phyloP scores from a whole-genome alignment of 768 basidiomycete species.

The Mycena vitilis region DNA sequence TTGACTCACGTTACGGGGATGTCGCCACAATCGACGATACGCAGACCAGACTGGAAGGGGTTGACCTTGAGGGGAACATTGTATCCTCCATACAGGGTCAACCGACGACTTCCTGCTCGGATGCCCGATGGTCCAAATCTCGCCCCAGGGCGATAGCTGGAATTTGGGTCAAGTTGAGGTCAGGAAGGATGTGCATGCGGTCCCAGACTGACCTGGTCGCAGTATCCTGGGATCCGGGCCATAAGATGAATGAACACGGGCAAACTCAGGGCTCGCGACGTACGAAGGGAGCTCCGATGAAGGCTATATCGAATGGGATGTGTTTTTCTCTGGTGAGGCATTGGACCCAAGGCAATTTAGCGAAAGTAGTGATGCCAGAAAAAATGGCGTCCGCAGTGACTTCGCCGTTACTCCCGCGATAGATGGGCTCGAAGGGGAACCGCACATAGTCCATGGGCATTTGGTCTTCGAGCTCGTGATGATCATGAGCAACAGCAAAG shows the following conservation, averaged over 20 bases:
- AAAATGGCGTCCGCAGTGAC: slow-evolving; percentile 85
- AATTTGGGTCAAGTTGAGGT: background rate
- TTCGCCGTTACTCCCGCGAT: slow-evolving; percentile 66
- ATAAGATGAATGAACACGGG: slow-evolving; percentile 49
- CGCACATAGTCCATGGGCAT: slow-evolving; percentile 75
- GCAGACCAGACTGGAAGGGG: slow-evolving; percentile 76
- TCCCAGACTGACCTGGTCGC: slow-evolving; percentile 27
- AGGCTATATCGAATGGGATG: slow-evolving; percentile 79
- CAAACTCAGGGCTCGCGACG: slow-evolving; percentile 36
- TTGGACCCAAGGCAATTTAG: slow-evolving; percentile 85
- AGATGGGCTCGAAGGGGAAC: slow-evolving; percentile 71
- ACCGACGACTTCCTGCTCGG: slow-evolving; percentile 79
- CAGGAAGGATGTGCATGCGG: background rate
- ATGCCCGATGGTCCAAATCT: slow-evolving; percentile 90
- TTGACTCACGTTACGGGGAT: slow-evolving; percentile 71
- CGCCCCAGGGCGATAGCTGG: slow-evolving; percentile 84
- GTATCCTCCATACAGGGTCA: slow-evolving; percentile 83
- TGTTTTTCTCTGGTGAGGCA: slow-evolving; percentile 76
- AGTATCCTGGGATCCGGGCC: slow-evolving; percentile 23
- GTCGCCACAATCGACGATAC: slow-evolving; percentile 82
- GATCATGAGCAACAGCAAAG: slow-evolving; percentile 48
- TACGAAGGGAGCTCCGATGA: slow-evolving; percentile 85
- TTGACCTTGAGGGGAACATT: slow-evolving; percentile 81
- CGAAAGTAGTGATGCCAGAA: slow-evolving; percentile 87
- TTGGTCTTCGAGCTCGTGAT: slow-evolving; percentile 61